These are phyloP conservation scores for Periconia digitata DNA, from an alignment of 2,329 filamentous ascomycete genomes.

Conservation along the genomic window DNA sequence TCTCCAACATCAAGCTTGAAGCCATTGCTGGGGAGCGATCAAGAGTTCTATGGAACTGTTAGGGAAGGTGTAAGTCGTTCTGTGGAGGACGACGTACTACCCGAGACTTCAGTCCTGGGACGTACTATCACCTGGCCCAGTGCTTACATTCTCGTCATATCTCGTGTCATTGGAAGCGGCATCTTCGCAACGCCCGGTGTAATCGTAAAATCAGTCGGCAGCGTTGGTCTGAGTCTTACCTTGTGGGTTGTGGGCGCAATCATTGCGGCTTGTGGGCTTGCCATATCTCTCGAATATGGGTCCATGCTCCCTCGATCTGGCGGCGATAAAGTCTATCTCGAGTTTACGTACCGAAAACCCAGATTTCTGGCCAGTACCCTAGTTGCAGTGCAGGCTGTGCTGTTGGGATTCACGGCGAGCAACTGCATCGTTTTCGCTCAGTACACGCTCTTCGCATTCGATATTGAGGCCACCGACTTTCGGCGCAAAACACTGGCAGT, in stretches of 20 bases:
- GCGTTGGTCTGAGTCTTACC: slow-evolving; percentile 62
- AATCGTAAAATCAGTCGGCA: slow-evolving; percentile 67
- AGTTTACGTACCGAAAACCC: slow-evolving; percentile 66
- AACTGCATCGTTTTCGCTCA: slow-evolving; percentile 72
- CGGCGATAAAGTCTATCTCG: slow-evolving; percentile 69
- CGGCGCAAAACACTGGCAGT: slow-evolving; percentile 56
- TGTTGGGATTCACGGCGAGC: slow-evolving; percentile 68
- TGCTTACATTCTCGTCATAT: slow-evolving; percentile 68
- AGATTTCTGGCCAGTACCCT: slow-evolving; percentile 66
- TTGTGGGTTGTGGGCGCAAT: slow-evolving; percentile 66
- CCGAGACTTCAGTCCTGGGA: slow-evolving; percentile 60
- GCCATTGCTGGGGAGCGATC: slow-evolving; percentile 16
- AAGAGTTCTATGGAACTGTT: slow-evolving; percentile 16
- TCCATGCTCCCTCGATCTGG: slow-evolving; percentile 71
- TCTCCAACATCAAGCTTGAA: slow-evolving; percentile 22
- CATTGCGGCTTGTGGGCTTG: slow-evolving; percentile 62
- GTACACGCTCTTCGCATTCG: slow-evolving; percentile 63
- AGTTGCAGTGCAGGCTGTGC: slow-evolving; percentile 63
- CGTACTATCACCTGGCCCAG: slow-evolving; percentile 64
- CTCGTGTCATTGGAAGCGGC: slow-evolving; percentile 68
- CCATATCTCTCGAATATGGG: slow-evolving; percentile 67
- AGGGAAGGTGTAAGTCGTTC: slow-evolving; percentile 16
- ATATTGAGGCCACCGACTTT: slow-evolving; percentile 53
- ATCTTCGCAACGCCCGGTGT: slow-evolving; percentile 73
- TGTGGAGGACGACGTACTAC: slow-evolving; percentile 61